A percentile compares a stretch with the other conserved stretches of the same genome.
Conservation (phyloP, 257 asterid genomes). For the Vinca minor region DNA sequence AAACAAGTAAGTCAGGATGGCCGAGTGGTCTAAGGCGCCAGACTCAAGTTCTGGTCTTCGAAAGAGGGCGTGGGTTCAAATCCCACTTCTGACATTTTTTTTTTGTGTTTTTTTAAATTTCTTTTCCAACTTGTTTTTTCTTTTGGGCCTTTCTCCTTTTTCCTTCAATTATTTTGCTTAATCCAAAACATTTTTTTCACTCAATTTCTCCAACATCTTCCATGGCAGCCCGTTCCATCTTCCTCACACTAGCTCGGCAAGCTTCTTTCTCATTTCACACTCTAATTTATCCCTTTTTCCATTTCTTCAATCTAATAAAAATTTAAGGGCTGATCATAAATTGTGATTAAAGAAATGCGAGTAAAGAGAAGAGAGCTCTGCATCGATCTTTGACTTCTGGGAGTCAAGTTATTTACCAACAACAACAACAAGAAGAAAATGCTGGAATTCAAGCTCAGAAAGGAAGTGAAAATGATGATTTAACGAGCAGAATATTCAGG, state of each 20-base stretch:
- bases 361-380: conserved; percentile 22
- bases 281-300: too few relatives aligned
- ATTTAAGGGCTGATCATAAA: conserved; percentile 14
- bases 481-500: conserved; percentile 72
- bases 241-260: conserved; percentile 50
- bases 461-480: conserved; percentile 45
- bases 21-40: conserved; percentile 99
- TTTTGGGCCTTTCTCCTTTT: too few relatives aligned
- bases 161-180: background rate
- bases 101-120: too few relatives aligned
- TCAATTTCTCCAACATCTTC: background rate
- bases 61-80: conserved; percentile 88
- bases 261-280: background rate
- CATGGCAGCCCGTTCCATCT: conserved; percentile 74
- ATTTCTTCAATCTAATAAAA: background rate
- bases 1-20: conserved; percentile 99
- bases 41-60: conserved; percentile 94
- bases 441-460: background rate
- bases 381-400: conserved; percentile 50
- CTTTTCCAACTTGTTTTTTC: too few relatives aligned
- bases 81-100: conserved; percentile 36
- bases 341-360: conserved; percentile 32
- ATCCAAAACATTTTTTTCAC: background rate
- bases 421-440: conserved; percentile 30
- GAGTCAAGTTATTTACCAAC: conserved; percentile 29